Percentiles rank a stretch among this genome's conserved stretches.
Conservation (phyloP, 139 green algal genomes). For the Picochlorum sp. region DNA sequence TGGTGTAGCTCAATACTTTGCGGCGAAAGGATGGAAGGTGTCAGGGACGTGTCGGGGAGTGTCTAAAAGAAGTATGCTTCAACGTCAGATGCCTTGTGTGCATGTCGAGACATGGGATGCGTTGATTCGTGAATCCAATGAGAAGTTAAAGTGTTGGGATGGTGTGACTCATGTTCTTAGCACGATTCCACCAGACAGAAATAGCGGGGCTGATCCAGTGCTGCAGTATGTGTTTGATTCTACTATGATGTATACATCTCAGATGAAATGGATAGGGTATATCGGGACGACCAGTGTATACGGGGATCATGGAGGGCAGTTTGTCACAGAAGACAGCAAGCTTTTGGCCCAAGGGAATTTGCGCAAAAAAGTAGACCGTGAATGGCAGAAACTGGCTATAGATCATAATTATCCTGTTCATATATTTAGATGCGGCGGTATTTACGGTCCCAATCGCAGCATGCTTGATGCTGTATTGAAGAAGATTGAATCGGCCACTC, state of each 20-base stretch:
- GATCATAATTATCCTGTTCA: slow-evolving; percentile 34
- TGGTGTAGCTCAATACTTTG: slow-evolving; percentile 2
- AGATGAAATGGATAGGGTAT: slow-evolving; percentile 46
- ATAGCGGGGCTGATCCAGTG: slow-evolving; percentile 13
- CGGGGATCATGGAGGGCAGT: slow-evolving; percentile 47
- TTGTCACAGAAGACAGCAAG: slow-evolving; percentile 52
- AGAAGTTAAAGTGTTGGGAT: neutral
- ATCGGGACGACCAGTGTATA: slow-evolving; percentile 59
- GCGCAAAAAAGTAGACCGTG: slow-evolving; percentile 23
- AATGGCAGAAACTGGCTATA: slow-evolving; percentile 45
- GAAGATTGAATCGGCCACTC: neutral
- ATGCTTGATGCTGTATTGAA: slow-evolving; percentile 26
- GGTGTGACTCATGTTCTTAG: slow-evolving; percentile 22
- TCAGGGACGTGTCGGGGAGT: slow-evolving; percentile 14
- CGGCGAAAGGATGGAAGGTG: slow-evolving; percentile 18
- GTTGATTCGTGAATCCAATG: neutral
- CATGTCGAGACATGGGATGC: neutral
- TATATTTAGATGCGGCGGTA: slow-evolving; percentile 51
- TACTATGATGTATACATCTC: neutral
- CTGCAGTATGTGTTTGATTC: neutral
- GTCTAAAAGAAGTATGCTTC: neutral
- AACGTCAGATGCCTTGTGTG: neutral
- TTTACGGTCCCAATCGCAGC: slow-evolving; percentile 58
- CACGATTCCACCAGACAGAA: slow-evolving; percentile 20
- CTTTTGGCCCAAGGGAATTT: slow-evolving; percentile 12